These are phyloP conservation scores for Quercus lobata DNA, from an alignment of 331 rosid genomes.

Conservation along the genomic window DNA sequence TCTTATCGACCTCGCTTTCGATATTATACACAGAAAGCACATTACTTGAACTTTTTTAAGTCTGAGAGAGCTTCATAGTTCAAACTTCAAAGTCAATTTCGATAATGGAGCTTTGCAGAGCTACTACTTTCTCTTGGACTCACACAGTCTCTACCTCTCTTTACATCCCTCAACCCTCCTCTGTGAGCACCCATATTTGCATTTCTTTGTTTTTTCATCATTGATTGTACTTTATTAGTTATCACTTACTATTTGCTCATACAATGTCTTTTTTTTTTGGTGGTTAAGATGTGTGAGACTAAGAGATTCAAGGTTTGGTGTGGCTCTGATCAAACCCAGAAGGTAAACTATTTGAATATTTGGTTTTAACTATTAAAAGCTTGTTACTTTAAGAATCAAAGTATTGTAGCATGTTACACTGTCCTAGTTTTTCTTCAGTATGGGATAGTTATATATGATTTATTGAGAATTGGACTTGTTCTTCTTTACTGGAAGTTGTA, in stretches of 20 bases:
- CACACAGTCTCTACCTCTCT: conserved; percentile 48
- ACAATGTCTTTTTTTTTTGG: conserved; percentile 3
- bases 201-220: neutral
- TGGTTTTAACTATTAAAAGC: neutral
- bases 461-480: neutral
- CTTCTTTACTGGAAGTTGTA: neutral
- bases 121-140: conserved; percentile 61
- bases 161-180: conserved; percentile 41
- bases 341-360: conserved; percentile 39
- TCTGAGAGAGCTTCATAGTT: neutral
- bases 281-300: conserved; percentile 27
- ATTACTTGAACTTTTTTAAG: neutral
- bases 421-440: neutral
- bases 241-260: neutral
- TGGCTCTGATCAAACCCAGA: conserved; percentile 42
- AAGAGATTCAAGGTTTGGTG: conserved; percentile 54
- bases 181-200: conserved; percentile 33
- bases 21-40: neutral
- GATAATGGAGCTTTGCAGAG: conserved; percentile 42
- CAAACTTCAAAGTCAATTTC: neutral
- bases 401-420: neutral
- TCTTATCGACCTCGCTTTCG: neutral
- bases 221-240: neutral
- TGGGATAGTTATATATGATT: neutral
- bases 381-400: neutral